Conservation (phyloP, 345 rosid species). For the Rhizophora mangle region DNA sequence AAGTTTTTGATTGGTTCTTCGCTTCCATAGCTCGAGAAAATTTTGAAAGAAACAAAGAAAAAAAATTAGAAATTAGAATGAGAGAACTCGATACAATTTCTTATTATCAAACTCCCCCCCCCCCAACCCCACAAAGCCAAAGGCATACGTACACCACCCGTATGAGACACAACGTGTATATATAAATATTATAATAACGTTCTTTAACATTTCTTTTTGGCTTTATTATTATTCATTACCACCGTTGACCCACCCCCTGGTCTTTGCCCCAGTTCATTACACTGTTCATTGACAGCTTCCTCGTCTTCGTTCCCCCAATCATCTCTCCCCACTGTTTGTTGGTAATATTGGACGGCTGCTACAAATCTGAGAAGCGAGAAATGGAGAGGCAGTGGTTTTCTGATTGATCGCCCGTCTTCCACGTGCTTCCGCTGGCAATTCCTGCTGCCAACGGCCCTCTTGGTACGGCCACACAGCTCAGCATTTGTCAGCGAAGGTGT, state of each 20-base stretch:
- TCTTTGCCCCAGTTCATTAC: not conserved
- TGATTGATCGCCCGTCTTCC: conserved; percentile 80
- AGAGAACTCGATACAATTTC: too few relatives aligned
- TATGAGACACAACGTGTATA: too few relatives aligned
- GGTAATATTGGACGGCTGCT: conserved; percentile 53
- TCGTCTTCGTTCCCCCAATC: conserved; percentile 20
- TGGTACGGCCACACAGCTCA: conserved; percentile 32
- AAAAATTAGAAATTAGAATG: too few relatives aligned
- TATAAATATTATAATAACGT: too few relatives aligned
- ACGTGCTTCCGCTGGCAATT: conserved; percentile 94
- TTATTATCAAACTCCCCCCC: conserved; percentile 8
- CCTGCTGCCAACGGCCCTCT: conserved; percentile 66
- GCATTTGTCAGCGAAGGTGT: conserved; percentile 16
- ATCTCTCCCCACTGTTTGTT: conserved; percentile 41
- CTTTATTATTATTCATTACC: conserved; percentile 7
- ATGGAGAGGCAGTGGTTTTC: not conserved
- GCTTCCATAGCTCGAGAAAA: too few relatives aligned
- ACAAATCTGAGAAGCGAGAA: not conserved
- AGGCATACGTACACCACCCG: too few relatives aligned
- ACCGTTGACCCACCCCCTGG: not conserved
- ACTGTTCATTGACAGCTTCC: conserved; percentile 1
- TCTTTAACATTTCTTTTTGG: conserved; percentile 3
- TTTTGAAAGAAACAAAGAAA: too few relatives aligned
- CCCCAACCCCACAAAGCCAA: too few relatives aligned
- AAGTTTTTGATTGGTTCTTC: too few relatives aligned